Percentiles rank a stretch among this genome's conserved stretches.
phyloP scores from a whole-genome alignment of 2,329 filamentous ascomycete species.

The Harringtonia lauricola region DNA sequence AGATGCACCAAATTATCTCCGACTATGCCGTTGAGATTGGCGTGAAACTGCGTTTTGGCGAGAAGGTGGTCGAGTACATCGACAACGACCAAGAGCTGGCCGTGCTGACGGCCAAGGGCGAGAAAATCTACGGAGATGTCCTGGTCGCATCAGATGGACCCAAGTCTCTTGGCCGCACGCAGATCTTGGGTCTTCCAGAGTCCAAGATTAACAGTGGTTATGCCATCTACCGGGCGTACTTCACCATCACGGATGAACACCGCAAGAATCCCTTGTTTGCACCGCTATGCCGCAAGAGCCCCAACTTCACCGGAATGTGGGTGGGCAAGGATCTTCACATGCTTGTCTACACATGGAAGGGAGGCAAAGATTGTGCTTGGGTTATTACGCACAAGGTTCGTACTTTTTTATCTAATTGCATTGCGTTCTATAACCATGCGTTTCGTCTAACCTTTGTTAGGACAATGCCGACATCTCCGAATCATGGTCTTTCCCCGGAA shows the following conservation, averaged over 20 bases:
- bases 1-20: not conserved
- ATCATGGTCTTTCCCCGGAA: not conserved
- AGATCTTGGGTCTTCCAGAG: not conserved
- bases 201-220: not conserved
- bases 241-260: not conserved
- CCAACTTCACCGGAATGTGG: not conserved
- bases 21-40: not conserved
- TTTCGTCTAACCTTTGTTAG: not conserved
- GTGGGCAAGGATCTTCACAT: not conserved
- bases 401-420: not conserved
- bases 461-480: not conserved
- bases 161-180: not conserved
- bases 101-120: not conserved
- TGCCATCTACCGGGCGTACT: not conserved
- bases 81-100: not conserved
- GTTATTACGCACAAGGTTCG: not conserved
- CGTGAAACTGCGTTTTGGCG: not conserved
- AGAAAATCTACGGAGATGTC: not conserved
- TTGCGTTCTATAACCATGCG: too few relatives aligned
- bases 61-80: not conserved
- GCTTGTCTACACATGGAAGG: not conserved
- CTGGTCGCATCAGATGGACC: not conserved
- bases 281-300: not conserved
- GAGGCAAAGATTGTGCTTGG: not conserved
- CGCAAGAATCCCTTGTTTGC: not conserved